These are phyloP conservation scores for Candida sphagnicola DNA, from an alignment of 805 yeast genomes.

Conservation along the genomic window DNA sequence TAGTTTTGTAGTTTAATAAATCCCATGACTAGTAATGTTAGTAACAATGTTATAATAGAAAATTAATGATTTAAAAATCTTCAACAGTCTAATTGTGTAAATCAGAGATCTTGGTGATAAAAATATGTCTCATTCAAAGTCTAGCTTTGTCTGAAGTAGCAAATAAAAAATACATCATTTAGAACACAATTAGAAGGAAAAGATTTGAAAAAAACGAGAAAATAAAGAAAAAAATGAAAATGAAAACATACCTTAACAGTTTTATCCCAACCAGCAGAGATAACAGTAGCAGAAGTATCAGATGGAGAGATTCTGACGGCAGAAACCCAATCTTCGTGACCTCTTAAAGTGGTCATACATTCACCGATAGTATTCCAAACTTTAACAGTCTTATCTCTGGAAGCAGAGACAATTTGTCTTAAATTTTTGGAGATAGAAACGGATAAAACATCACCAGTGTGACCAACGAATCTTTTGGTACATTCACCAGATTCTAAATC, in stretches of 20 bases:
- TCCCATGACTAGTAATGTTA: slow-evolving; percentile 86
- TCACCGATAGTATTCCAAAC: slow-evolving; percentile 99
- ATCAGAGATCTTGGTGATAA: slow-evolving; percentile 99
- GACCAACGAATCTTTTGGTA: slow-evolving; percentile 95
- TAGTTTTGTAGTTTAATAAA: slow-evolving; percentile 73
- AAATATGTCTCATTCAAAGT: slow-evolving; percentile 89
- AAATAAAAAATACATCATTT: slow-evolving; percentile 83
- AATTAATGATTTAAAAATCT: not conserved
- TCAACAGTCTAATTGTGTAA: slow-evolving; percentile 1
- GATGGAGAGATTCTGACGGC: slow-evolving; percentile 96
- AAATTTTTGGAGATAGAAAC: slow-evolving; percentile 95
- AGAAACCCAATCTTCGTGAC: slow-evolving; percentile 99
- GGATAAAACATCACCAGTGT: slow-evolving; percentile 95
- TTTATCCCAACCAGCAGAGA: slow-evolving; percentile 99
- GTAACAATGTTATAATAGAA: slow-evolving; percentile 24
- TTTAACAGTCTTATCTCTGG: slow-evolving; percentile 98
- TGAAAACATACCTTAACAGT: slow-evolving; percentile 88
- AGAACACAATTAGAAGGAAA: slow-evolving; percentile 16
- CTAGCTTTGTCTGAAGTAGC: slow-evolving; percentile 96
- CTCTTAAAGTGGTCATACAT: slow-evolving; percentile 89
- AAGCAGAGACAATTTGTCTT: slow-evolving; percentile 97
- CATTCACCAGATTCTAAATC: slow-evolving; percentile 91
- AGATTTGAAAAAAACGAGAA: slow-evolving; percentile 1
- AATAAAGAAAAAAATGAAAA: slow-evolving; percentile 6
- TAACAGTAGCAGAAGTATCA: slow-evolving; percentile 64